Conservation (phyloP, 1,284 basidiomycete genomes). For the Malassezia caprae region DNA sequence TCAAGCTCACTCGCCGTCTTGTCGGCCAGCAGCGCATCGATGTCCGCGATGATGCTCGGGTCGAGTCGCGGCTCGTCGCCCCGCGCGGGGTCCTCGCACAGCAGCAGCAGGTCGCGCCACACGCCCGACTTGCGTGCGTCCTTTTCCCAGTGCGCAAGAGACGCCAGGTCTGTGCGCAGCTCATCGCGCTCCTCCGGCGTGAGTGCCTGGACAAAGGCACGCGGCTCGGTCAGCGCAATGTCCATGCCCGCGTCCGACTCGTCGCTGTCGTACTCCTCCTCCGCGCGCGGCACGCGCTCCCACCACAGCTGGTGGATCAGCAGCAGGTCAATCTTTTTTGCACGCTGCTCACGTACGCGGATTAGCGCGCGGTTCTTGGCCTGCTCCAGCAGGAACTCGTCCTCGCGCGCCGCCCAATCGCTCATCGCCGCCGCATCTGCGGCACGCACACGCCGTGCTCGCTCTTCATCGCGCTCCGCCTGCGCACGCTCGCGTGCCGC, state of each 20-base stretch:
- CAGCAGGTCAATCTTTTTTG: constrained; percentile 50
- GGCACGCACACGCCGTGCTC: constrained; percentile 70
- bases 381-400: constrained; percentile 92
- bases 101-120: constrained; percentile 96
- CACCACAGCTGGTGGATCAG: constrained; percentile 45
- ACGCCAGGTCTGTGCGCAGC: constrained; percentile 84
- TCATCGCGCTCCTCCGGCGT: constrained; percentile 79
- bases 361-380: constrained; percentile 81
- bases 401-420: constrained; percentile 94
- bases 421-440: constrained; percentile 94
- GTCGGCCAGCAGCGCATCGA: constrained; percentile 34
- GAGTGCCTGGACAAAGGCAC: constrained; percentile 85
- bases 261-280: constrained; percentile 66
- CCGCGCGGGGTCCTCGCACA: constrained; percentile 70
- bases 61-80: constrained; percentile 22
- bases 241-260: constrained; percentile 79
- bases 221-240: constrained; percentile 95
- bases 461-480: constrained; percentile 79
- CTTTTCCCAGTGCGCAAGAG: constrained; percentile 77
- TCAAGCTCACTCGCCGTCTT: constrained; percentile 59
- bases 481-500: constrained; percentile 85
- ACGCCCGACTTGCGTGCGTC: constrained; percentile 80
- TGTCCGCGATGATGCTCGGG: constrained; percentile 31
- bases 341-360: constrained; percentile 84
- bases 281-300: constrained; percentile 66